A percentile compares a stretch with the other conserved stretches of the same genome.
Conservation (phyloP, 2,329 filamentous ascomycete species). For the Chaetomiaceae sp. region DNA sequence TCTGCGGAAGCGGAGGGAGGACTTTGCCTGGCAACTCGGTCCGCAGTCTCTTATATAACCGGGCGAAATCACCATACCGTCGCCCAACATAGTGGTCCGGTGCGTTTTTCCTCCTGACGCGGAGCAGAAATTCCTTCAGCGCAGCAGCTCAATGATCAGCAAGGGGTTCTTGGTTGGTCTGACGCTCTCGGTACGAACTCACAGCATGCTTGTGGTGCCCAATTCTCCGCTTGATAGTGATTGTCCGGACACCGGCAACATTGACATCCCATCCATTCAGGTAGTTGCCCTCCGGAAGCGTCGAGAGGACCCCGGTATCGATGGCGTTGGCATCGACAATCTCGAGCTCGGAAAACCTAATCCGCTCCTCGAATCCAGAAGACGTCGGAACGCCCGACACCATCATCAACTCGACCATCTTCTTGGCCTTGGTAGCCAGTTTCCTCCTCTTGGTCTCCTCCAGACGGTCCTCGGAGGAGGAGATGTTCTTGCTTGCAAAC, state of each 20-base stretch:
- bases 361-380: slow-evolving; percentile 94
- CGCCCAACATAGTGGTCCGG: slow-evolving; percentile 75
- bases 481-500: slow-evolving; percentile 95
- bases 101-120: slow-evolving; percentile 73
- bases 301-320: slow-evolving; percentile 80
- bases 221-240: slow-evolving; percentile 76
- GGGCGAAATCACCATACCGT: slow-evolving; percentile 82
- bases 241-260: slow-evolving; percentile 80
- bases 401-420: slow-evolving; percentile 98
- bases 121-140: slow-evolving; percentile 77
- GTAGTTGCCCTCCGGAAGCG: slow-evolving; percentile 82
- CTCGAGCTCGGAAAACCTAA: slow-evolving; percentile 94
- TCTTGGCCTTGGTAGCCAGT: slow-evolving; percentile 86
- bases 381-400: slow-evolving; percentile 94
- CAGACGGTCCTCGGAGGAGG: slow-evolving; percentile 88
- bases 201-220: slow-evolving; percentile 88
- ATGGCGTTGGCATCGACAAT: slow-evolving; percentile 92
- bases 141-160: not conserved
- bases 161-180: not conserved
- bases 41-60: slow-evolving; percentile 72
- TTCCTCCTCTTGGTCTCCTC: slow-evolving; percentile 96
- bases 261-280: slow-evolving; percentile 98
- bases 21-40: slow-evolving; percentile 88
- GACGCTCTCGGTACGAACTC: slow-evolving; percentile 33
- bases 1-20: slow-evolving; percentile 78